Evolutionary conservation across 1,284 basidiomycete genomes (phyloP).

Genomic region (Macrocybe sp.): DNA sequence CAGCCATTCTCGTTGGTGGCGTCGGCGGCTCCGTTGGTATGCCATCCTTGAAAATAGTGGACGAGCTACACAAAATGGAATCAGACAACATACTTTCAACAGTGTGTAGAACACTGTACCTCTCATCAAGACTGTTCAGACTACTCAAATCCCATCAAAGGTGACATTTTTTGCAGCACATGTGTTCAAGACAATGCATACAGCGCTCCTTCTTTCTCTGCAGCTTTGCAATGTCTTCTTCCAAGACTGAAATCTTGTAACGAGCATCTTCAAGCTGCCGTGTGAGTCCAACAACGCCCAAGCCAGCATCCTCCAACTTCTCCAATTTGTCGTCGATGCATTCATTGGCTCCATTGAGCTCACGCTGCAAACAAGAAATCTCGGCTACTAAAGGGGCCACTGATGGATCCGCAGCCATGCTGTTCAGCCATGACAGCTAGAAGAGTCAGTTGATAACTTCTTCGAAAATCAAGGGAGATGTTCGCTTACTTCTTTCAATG

Average conservation of each 20-base stretch:
- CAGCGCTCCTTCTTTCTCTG: slow-evolving; percentile 62
- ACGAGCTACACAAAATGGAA: slow-evolving; percentile 34
- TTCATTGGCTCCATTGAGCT: slow-evolving; percentile 74
- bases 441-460: slow-evolving; percentile 4
- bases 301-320: slow-evolving; percentile 72
- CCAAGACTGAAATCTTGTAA: slow-evolving; percentile 46
- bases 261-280: slow-evolving; percentile 65
- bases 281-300: slow-evolving; percentile 64
- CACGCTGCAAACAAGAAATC: slow-evolving; percentile 60
- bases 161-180: slow-evolving; percentile 61
- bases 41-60: slow-evolving; percentile 43
- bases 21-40: slow-evolving; percentile 55
- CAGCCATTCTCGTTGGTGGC: slow-evolving; percentile 58
- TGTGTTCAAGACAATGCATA: slow-evolving; percentile 48
- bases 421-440: slow-evolving; percentile 71
- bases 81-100: not conserved
- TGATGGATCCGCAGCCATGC: slow-evolving; percentile 46
- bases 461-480: not conserved
- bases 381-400: slow-evolving; percentile 57
- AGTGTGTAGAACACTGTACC: slow-evolving; percentile 32
- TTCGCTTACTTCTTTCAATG: slow-evolving; percentile 64
- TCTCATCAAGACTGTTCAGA: slow-evolving; percentile 51
- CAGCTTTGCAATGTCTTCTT: slow-evolving; percentile 63
- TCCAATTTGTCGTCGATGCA: slow-evolving; percentile 83
- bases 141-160: slow-evolving; percentile 51